Evolutionary conservation across 1,139 yeast genomes (phyloP), one percentile per base, ranked within the genome.

Genomic region (Schwanniomyces etchellsii): DNA sequence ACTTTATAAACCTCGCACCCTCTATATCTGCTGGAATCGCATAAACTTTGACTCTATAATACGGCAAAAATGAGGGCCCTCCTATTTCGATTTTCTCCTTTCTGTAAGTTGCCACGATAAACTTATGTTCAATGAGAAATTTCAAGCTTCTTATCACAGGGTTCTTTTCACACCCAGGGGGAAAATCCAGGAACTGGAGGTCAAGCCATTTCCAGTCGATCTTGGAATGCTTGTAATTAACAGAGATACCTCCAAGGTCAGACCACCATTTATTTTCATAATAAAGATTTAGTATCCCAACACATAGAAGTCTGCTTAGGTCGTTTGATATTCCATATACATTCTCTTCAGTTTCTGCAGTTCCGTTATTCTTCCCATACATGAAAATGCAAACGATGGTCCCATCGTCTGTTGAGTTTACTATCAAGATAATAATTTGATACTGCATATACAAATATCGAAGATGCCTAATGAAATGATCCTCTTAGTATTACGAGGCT

Each of bases 171-270:
- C 28, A 35, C 3, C 37, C 35, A 30, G 39, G 38, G 2, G 40
- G 26, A 24, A 33, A 29, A 4, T 38, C 34, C 9, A 60, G 44
- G 34, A 43, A 45, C 30, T 49, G 50, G 10, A 60, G 44, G 40
- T 74, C 77, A 16, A 72, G 50, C 83, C 82, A 77, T 35, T 37
- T 47, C 83, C 83, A 79, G 0, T 57, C 70, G 21, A 7, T n/a
- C n/a, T 18, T 7, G n/a, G 21, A 18, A 7, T 37, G 1, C 45
- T 24, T 27, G n/a, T 16, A 30, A 14, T 29, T 33, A 5, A 32
- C 20, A n/a, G 11, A n/a, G n/a, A 44, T 22, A 3, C 50, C 53
- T 13, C 43, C 42, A 28, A 46, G 46, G 20, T 51, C 57, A 2
- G 48, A 44, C 3, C 34, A 31, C 5, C 40, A 36, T 2, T 39